A percentile compares a stretch with the other conserved stretches of the same genome.
Evolutionary conservation across 176 grass and related monocot genomes (phyloP).

Genomic region (Hyparrhenia diplandra): DNA sequence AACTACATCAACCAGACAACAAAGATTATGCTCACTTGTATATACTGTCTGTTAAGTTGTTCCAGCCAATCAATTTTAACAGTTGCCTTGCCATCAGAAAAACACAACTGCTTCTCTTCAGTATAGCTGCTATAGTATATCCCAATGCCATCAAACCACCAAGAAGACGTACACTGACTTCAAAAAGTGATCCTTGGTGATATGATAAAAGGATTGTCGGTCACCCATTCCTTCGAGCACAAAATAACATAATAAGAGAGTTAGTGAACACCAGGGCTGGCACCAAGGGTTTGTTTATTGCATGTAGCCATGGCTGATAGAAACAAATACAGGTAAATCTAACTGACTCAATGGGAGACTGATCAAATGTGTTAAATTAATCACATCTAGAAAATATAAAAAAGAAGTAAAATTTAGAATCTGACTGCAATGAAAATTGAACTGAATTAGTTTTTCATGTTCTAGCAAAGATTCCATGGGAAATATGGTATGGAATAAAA

Average conservation of each 20-base stretch:
- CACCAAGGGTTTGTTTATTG: neutral
- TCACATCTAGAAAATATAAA: neutral
- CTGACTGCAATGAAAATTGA: neutral
- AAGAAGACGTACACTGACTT: slow-evolving; percentile 98
- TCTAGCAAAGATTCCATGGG: slow-evolving; percentile 14
- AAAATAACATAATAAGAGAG: slow-evolving; percentile 13
- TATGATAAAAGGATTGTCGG: slow-evolving; percentile 95
- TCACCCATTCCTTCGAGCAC: slow-evolving; percentile 83
- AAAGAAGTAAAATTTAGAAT: neutral
- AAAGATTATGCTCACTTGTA: slow-evolving; percentile 60
- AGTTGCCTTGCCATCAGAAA: slow-evolving; percentile 78
- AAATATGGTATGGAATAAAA: slow-evolving; percentile 9
- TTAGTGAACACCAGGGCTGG: neutral
- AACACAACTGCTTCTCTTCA: slow-evolving; percentile 84
- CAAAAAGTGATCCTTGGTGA: slow-evolving; percentile 99
- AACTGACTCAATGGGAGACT: neutral
- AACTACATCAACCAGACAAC: slow-evolving; percentile 1
- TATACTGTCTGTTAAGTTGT: slow-evolving; percentile 75
- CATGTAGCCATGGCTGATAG: neutral
- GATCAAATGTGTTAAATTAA: neutral
- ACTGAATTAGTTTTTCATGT: neutral
- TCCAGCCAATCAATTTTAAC: slow-evolving; percentile 98
- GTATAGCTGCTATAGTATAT: slow-evolving; percentile 92
- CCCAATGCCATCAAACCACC: slow-evolving; percentile 97
- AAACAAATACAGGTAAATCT: neutral